phyloP scores from a whole-genome alignment of 306 rosid species.

The Sechiopsis laciniata region DNA sequence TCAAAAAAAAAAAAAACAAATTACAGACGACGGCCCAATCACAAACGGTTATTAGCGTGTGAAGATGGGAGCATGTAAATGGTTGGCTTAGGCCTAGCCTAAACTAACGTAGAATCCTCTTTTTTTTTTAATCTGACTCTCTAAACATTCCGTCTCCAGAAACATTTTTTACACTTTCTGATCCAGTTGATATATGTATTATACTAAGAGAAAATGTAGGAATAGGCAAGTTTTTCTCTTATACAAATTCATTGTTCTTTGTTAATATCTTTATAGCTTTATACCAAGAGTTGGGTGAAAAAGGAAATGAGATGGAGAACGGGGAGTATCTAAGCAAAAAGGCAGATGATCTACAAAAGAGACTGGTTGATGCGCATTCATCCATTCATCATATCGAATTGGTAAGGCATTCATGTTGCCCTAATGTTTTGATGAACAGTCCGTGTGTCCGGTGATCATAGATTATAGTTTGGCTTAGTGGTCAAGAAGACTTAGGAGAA shows the following conservation, averaged over 20 bases:
- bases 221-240: too few relatives aligned
- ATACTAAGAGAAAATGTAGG: too few relatives aligned
- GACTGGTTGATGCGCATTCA: slow-evolving; percentile 69
- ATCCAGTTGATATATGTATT: background rate
- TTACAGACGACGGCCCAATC: background rate
- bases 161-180: background rate
- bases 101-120: background rate
- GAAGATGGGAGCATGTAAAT: too few relatives aligned
- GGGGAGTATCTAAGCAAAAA: slow-evolving; percentile 61
- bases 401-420: slow-evolving; percentile 37
- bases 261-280: slow-evolving; percentile 41
- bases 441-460: too few relatives aligned
- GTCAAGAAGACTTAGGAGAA: too few relatives aligned
- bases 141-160: background rate
- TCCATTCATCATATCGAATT: slow-evolving; percentile 81
- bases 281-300: slow-evolving; percentile 81
- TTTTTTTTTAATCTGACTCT: background rate
- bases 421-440: background rate
- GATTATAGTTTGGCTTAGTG: too few relatives aligned
- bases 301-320: slow-evolving; percentile 90
- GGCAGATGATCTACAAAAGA: slow-evolving; percentile 58
- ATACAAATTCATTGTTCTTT: slow-evolving; percentile 11
- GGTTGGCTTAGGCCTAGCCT: too few relatives aligned
- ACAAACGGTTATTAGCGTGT: background rate
- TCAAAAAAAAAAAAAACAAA: too few relatives aligned